Evolutionary conservation across 2,329 filamentous ascomycete species (phyloP), one percentile per base, ranked within the genome.

Genomic region (Simplicillium aogashimaense): DNA sequence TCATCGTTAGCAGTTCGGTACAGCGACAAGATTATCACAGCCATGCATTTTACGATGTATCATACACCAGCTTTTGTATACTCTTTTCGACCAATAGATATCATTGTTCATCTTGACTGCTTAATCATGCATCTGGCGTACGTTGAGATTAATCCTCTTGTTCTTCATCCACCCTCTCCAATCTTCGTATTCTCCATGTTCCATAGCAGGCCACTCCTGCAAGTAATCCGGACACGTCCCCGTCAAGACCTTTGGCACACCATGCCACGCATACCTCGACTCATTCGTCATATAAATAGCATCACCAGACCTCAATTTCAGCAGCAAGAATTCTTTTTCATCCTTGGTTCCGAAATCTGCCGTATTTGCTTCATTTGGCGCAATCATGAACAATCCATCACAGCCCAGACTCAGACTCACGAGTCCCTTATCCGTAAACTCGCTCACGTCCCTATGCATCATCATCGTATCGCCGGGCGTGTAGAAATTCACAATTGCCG

Each of bases 401-500:
- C 90, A 97, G 3, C 92, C 92, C 36, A 97, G 69, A 51, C 86
- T 94, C 32, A 97, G 65, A 50, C 87, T 94, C 14, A 94, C 77
- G 20, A 97, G 70, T 0, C 86, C 86, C 39, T 72, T 78, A 50
- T 86, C 75, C 37, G 81, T 83, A 49, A 84, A 72, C 63, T 97
- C 92, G 47, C 87, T 94, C 33, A 97, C 88, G 55, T 98, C 92
- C 10, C 92, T 80, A 64, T 97, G 92, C 59, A 95, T 76, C 65
- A 86, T 90, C 58, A 97, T 79, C 1, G 85, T 94, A 55, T 97
- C 90, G 15, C 86, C 86, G 0, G 92, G 86, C 0, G 80, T 84
- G 63, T 97, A 97, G 38, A 97, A 72, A 58, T 97, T 97, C 50
- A 95, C 78, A 47, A 97, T 97, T 30, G 92, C 90, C 1, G 92